Evolutionary conservation across 352 stramenopile species (phyloP).

Genomic region (Pythium dissimile): DNA sequence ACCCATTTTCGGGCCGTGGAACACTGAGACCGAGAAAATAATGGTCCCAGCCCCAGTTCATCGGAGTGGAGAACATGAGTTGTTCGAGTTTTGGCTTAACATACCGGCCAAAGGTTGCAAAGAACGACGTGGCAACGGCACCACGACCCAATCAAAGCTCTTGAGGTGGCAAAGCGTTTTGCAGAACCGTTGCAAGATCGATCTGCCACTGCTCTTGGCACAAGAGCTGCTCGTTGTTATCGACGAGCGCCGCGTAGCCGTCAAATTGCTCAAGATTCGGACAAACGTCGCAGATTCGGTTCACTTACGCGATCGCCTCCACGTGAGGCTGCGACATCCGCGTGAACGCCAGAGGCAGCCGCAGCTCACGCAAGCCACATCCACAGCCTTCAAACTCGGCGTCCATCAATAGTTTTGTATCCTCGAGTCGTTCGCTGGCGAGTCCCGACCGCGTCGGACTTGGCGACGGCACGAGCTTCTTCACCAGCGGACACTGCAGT

Average conservation of each 20-base stretch:
- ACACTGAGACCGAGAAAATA: neutral
- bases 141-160: slow-evolving; percentile 17
- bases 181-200: slow-evolving; percentile 7
- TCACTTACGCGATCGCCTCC: neutral
- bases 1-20: neutral
- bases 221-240: slow-evolving; percentile 5
- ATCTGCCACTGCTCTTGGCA: slow-evolving; percentile 16
- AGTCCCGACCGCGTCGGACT: neutral
- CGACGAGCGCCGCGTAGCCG: neutral
- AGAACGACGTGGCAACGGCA: slow-evolving; percentile 16
- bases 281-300: slow-evolving; percentile 3
- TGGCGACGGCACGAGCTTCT: neutral
- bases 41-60: slow-evolving; percentile 18
- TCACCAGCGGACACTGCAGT: neutral
- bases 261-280: slow-evolving; percentile 5
- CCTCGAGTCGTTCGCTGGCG: neutral
- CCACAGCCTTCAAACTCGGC: neutral
- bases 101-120: slow-evolving; percentile 18
- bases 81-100: slow-evolving; percentile 8
- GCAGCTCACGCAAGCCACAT: neutral
- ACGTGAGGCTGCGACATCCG: neutral
- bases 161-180: neutral
- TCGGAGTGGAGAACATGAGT: slow-evolving; percentile 9
- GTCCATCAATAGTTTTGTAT: slow-evolving; percentile 6
- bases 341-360: neutral